Conservation (phyloP, 1,139 yeast species). For the Geotrichum histeridarum region DNA sequence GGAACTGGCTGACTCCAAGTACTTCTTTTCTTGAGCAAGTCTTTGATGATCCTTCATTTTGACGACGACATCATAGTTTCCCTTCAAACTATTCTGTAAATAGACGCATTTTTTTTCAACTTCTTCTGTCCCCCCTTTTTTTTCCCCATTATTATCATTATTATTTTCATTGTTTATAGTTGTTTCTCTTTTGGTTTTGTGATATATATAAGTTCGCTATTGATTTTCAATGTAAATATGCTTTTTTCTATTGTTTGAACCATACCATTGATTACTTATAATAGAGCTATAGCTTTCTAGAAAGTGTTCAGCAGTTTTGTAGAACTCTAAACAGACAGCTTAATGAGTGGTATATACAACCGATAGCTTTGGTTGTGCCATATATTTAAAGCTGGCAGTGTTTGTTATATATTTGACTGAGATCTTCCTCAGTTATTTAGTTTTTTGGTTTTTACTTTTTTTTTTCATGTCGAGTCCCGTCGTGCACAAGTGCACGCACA, state of each 20-base stretch:
- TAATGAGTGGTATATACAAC: too few relatives aligned
- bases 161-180: not conserved
- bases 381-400: too few relatives aligned
- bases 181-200: not conserved
- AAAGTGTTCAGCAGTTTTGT: too few relatives aligned
- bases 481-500: not conserved
- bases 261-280: too few relatives aligned
- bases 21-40: constrained; percentile 57
- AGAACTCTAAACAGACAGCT: too few relatives aligned
- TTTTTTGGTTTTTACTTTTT: not conserved
- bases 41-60: not conserved
- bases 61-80: not conserved
- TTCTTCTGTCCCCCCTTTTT: not conserved
- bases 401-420: too few relatives aligned
- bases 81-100: not conserved
- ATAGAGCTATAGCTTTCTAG: too few relatives aligned
- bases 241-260: not conserved
- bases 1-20: constrained; percentile 64
- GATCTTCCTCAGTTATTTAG: too few relatives aligned
- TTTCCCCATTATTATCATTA: not conserved
- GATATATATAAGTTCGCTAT: too few relatives aligned
- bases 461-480: not conserved
- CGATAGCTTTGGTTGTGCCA: too few relatives aligned
- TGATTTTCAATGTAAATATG: not conserved
- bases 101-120: constrained; percentile 8